phyloP scores from a whole-genome alignment of 140 eudicot species.

The Oenanthe javanica region DNA sequence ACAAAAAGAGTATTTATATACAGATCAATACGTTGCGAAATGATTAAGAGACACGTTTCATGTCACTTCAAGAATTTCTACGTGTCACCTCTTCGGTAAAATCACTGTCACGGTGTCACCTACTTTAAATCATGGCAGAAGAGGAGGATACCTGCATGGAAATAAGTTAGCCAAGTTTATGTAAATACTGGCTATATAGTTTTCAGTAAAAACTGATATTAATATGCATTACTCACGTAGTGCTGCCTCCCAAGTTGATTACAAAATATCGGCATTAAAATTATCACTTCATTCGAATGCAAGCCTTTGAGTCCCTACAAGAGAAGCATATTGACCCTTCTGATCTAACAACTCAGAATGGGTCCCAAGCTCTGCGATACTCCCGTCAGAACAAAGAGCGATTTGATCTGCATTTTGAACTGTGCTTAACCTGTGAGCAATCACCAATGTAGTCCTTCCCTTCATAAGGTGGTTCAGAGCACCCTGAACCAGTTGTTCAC shows the following conservation, averaged over 20 bases:
- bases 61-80: not conserved
- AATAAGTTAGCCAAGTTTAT: not conserved
- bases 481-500: constrained; percentile 85
- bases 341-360: constrained; percentile 53
- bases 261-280: no score
- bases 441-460: constrained; percentile 93
- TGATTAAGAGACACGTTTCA: no score
- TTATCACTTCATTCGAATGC: constrained; percentile 64
- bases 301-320: constrained; percentile 90
- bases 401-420: constrained; percentile 95
- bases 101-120: not conserved
- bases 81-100: not conserved
- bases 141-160: not conserved
- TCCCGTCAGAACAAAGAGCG: constrained; percentile 89
- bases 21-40: not conserved
- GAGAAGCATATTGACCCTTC: constrained; percentile 73
- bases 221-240: not conserved
- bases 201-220: not conserved
- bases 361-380: constrained; percentile 78
- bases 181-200: not conserved
- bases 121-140: not conserved
- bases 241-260: not conserved
- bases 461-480: constrained; percentile 86
- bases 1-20: not conserved
- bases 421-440: constrained; percentile 97